phyloP scores from a whole-genome alignment of 2,329 filamentous ascomycete genomes.

The Basipetospora chlamydospora region DNA sequence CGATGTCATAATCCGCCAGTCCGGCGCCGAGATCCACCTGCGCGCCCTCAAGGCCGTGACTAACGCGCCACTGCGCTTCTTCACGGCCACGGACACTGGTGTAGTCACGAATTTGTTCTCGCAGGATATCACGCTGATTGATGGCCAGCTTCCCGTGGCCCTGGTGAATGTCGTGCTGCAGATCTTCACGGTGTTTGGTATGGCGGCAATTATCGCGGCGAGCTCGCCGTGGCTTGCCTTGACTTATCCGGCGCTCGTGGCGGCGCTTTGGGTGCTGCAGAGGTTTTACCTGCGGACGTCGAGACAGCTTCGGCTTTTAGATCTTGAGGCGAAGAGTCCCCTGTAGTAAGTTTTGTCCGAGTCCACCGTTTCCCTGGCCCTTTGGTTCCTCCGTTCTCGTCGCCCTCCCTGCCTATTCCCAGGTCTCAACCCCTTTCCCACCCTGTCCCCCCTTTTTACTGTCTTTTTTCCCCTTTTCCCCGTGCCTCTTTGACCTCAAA shows the following conservation, averaged over 20 bases:
- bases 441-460: too few species aligned
- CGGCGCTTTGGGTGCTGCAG: slow-evolving; percentile 34
- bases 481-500: too few species aligned
- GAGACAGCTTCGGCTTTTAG: slow-evolving; percentile 42
- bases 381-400: too few species aligned
- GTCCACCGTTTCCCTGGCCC: too few species aligned
- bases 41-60: slow-evolving; percentile 19
- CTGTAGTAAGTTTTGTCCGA: too few species aligned
- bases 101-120: slow-evolving; percentile 28
- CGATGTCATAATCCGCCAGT: slow-evolving; percentile 14
- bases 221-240: slow-evolving; percentile 29
- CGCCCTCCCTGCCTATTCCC: too few species aligned
- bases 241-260: slow-evolving; percentile 32
- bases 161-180: slow-evolving; percentile 16
- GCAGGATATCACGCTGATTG: slow-evolving; percentile 28
- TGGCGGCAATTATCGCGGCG: slow-evolving; percentile 29
- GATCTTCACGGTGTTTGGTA: slow-evolving; percentile 19
- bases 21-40: slow-evolving; percentile 19
- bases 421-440: too few species aligned
- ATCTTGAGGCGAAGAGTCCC: slow-evolving; percentile 46
- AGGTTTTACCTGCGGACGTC: slow-evolving; percentile 46
- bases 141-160: slow-evolving; percentile 21
- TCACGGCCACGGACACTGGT: slow-evolving; percentile 25
- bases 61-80: slow-evolving; percentile 25
- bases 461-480: too few species aligned